Evolutionary conservation across 2,329 filamentous ascomycete species (phyloP).

Genomic region (Elsinoe batatas): DNA sequence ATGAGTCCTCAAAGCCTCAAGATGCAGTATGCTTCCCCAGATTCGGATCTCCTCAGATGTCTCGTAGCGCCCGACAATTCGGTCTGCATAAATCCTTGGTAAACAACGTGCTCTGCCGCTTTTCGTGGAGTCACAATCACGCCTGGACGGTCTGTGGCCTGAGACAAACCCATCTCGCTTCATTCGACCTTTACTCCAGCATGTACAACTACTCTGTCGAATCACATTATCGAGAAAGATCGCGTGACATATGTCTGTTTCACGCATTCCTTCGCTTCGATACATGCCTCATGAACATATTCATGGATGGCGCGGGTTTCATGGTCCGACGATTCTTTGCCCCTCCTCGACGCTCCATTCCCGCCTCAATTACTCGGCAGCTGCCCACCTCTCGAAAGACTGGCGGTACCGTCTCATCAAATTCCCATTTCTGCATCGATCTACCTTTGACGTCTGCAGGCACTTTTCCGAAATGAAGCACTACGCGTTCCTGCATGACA

Average conservation of each 20-base stretch:
- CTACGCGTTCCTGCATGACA: neutral
- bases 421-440: neutral
- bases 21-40: neutral
- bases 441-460: neutral
- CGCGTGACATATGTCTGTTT: neutral
- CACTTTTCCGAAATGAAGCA: neutral
- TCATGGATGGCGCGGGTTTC: neutral
- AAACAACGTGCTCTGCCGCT: neutral
- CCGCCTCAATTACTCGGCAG: slow-evolving; percentile 2
- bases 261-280: neutral
- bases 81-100: neutral
- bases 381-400: neutral
- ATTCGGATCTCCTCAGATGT: neutral
- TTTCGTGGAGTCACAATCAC: neutral
- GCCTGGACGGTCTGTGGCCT: neutral
- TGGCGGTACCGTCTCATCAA: neutral
- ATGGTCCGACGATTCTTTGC: neutral
- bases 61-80: neutral
- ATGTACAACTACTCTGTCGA: neutral
- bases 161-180: slow-evolving; percentile 1
- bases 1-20: neutral
- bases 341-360: neutral
- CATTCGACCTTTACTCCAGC: neutral
- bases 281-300: neutral
- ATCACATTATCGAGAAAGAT: neutral